These are phyloP conservation scores for Annona squamosa DNA, from an alignment of 164 flowering plant genomes.

Conservation along the genomic window DNA sequence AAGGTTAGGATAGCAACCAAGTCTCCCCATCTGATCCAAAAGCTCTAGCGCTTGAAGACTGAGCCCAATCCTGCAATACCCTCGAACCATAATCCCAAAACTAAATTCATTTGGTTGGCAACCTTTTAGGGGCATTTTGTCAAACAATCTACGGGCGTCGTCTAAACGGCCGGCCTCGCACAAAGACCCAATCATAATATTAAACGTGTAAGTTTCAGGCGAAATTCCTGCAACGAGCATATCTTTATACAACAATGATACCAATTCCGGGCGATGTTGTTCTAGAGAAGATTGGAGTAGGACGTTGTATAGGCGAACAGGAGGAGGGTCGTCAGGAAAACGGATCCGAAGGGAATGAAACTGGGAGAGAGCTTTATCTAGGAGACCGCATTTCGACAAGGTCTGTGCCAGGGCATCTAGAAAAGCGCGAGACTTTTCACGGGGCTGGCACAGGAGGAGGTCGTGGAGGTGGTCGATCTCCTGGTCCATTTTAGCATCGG, in stretches of 20 bases:
- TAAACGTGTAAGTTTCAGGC: conserved; percentile 74
- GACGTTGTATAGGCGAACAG: conserved; percentile 49
- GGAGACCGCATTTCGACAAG: conserved; percentile 34
- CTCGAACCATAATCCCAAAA: conserved; percentile 79
- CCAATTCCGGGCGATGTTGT: conserved; percentile 25
- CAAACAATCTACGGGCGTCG: conserved; percentile 69
- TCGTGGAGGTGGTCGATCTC: conserved; percentile 53
- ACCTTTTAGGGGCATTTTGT: conserved; percentile 71
- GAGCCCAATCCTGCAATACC: conserved; percentile 63
- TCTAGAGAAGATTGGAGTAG: conserved; percentile 42
- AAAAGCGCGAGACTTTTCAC: conserved; percentile 13
- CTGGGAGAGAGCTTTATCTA: conserved; percentile 45
- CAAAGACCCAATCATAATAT: conserved; percentile 49
- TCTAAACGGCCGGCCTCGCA: conserved; percentile 59
- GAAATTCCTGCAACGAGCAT: conserved; percentile 45
- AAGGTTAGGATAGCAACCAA: conserved; percentile 43
- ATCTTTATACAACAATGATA: conserved; percentile 60
- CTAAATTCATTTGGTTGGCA: conserved; percentile 72
- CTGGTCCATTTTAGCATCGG: conserved; percentile 42
- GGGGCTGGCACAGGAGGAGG: conserved; percentile 30
- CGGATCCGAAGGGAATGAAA: conserved; percentile 47
- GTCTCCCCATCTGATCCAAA: conserved; percentile 43
- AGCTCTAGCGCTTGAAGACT: conserved; percentile 41
- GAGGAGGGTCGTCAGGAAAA: conserved; percentile 44
- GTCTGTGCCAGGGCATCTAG: conserved; percentile 27